Conservation (phyloP, 1,284 basidiomycete species). For the Trichosporon sp. region DNA sequence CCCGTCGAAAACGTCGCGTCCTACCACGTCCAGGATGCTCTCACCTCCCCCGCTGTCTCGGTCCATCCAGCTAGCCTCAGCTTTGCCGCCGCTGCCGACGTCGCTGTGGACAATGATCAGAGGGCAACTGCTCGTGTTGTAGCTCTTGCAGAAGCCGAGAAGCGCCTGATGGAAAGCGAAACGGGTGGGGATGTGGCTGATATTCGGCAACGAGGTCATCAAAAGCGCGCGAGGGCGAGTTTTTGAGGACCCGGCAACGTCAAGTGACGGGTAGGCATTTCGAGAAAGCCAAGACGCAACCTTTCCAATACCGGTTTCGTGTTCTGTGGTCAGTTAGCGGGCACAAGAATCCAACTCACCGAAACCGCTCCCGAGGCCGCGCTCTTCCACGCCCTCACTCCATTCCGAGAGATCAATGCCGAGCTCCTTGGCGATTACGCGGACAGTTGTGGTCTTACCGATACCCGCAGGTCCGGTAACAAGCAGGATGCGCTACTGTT, state of each 20-base stretch:
- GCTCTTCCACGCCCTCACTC: slow-evolving; percentile 60
- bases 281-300: slow-evolving; percentile 77
- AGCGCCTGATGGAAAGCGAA: slow-evolving; percentile 75
- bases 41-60: slow-evolving; percentile 60
- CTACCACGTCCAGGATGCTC: slow-evolving; percentile 57
- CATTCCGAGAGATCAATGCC: slow-evolving; percentile 84
- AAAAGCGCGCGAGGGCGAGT: slow-evolving; percentile 65
- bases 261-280: slow-evolving; percentile 65
- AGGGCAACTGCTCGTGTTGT: slow-evolving; percentile 61
- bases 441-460: slow-evolving; percentile 84
- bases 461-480: slow-evolving; percentile 87
- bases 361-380: slow-evolving; percentile 45
- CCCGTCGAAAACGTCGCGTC: slow-evolving; percentile 68
- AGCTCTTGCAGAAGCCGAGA: slow-evolving; percentile 61
- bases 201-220: slow-evolving; percentile 89
- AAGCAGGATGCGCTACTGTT: slow-evolving; percentile 71
- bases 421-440: slow-evolving; percentile 73
- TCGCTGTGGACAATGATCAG: slow-evolving; percentile 85
- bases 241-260: slow-evolving; percentile 59
- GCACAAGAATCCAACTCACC: slow-evolving; percentile 30
- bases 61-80: slow-evolving; percentile 59
- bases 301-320: slow-evolving; percentile 70
- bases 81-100: slow-evolving; percentile 71
- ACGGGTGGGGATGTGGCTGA: slow-evolving; percentile 73
- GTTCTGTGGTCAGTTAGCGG: slow-evolving; percentile 47